These are phyloP conservation scores for Phytophthora aleatoria DNA, from an alignment of 352 stramenopile species.

Conservation along the genomic window DNA sequence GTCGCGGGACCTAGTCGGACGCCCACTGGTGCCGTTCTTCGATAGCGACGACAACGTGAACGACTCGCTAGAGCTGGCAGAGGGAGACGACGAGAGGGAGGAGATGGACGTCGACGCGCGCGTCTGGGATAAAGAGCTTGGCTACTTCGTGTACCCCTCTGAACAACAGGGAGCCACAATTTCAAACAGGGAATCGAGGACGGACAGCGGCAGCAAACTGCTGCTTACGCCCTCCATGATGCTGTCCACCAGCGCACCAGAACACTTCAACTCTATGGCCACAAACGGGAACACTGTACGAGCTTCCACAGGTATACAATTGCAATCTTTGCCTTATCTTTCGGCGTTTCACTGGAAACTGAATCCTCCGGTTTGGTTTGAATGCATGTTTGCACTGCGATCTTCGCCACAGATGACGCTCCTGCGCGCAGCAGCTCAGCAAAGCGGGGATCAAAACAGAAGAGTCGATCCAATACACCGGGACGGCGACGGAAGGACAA, in stretches of 20 bases:
- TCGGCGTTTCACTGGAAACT: conserved; percentile 15
- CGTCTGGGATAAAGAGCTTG: conserved; percentile 82
- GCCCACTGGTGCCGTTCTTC: conserved; percentile 80
- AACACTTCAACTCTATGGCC: conserved; percentile 34
- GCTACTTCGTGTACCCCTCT: conserved; percentile 84
- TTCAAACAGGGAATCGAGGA: conserved; percentile 23
- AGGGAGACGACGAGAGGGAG: conserved; percentile 46
- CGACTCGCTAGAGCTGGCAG: conserved; percentile 48
- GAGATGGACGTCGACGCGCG: conserved; percentile 80
- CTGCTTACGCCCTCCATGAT: conserved; percentile 79
- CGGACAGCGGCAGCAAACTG: conserved; percentile 42
- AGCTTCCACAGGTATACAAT: conserved; percentile 30
- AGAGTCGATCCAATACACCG: conserved; percentile 50
- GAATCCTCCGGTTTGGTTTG: conserved; percentile 16
- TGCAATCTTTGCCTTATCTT: conserved; percentile 16
- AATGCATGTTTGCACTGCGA: conserved; percentile 22
- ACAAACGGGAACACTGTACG: conserved; percentile 15
- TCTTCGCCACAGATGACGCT: conserved; percentile 30
- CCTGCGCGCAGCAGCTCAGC: conserved; percentile 47
- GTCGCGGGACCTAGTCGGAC: conserved; percentile 55
- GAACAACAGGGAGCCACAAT: conserved; percentile 35
- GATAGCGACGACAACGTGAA: conserved; percentile 81
- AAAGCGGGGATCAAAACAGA: conserved; percentile 54
- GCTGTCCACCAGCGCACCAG: conserved; percentile 68
- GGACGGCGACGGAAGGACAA: conserved; percentile 49